These are phyloP conservation scores for Lactarius akahatsu DNA, from an alignment of 768 basidiomycete species.

Conservation along the genomic window DNA sequence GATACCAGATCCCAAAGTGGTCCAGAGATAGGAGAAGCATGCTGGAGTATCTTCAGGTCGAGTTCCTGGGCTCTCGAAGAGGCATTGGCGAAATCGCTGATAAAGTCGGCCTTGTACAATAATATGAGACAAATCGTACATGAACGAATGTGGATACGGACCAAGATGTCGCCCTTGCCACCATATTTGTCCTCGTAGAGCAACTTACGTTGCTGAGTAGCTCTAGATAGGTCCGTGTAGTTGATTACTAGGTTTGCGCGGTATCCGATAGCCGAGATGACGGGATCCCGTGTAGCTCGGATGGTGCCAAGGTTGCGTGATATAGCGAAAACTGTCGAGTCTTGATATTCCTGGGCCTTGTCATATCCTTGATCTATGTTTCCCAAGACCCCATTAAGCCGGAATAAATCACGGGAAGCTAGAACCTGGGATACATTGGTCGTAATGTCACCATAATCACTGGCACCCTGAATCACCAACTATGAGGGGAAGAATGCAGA, in stretches of 20 bases:
- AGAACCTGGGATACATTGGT: constrained; percentile 17
- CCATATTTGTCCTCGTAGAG: background rate
- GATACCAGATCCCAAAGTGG: constrained; percentile 53
- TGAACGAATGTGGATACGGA: too few species aligned
- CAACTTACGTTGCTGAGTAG: constrained; percentile 36
- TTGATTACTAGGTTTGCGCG: too few species aligned
- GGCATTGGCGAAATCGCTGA: constrained; percentile 47
- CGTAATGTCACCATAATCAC: constrained; percentile 7
- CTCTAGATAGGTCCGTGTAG: too few species aligned
- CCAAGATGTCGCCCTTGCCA: too few species aligned
- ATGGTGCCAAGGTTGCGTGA: constrained; percentile 33
- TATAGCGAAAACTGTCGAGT: constrained; percentile 29
- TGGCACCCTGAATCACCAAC: constrained; percentile 9
- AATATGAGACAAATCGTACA: too few species aligned
- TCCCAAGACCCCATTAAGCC: constrained; percentile 20
- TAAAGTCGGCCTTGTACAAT: constrained; percentile 32
- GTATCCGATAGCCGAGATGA: constrained; percentile 34
- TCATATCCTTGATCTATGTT: background rate
- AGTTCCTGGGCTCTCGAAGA: constrained; percentile 45
- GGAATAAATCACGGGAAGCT: constrained; percentile 28
- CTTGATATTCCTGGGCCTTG: background rate
- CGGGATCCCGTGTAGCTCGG: constrained; percentile 23
- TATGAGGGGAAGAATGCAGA: background rate
- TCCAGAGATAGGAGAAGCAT: constrained; percentile 48
- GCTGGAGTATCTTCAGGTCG: constrained; percentile 47